A percentile compares a stretch with the other conserved stretches of the same genome.
These are phyloP conservation scores for Angomonas ambiguus DNA, from an alignment of 208 protist genomes.

Conservation along the genomic window DNA sequence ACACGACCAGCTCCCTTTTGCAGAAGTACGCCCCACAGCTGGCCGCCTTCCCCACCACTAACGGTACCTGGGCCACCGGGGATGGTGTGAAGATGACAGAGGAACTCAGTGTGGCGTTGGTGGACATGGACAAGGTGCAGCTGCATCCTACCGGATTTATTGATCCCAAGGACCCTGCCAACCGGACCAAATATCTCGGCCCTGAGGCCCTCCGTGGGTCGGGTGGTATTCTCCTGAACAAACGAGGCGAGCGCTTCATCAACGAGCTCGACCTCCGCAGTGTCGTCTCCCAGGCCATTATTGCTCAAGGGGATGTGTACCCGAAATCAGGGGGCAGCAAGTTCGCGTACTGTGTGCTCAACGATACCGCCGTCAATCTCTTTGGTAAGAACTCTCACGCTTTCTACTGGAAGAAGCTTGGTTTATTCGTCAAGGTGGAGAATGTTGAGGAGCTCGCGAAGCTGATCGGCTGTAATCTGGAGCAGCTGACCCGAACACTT, in stretches of 20 bases:
- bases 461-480: slow-evolving; percentile 40
- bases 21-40: slow-evolving; percentile 72
- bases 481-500: slow-evolving; percentile 31
- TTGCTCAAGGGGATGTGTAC: slow-evolving; percentile 45
- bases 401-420: slow-evolving; percentile 75
- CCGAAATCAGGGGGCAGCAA: slow-evolving; percentile 35
- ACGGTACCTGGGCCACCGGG: slow-evolving; percentile 82
- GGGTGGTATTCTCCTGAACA: slow-evolving; percentile 92
- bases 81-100: slow-evolving; percentile 72
- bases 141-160: slow-evolving; percentile 96
- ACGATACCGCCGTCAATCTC: slow-evolving; percentile 47
- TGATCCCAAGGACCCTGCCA: slow-evolving; percentile 80
- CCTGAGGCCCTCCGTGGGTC: slow-evolving; percentile 93
- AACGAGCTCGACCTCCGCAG: slow-evolving; percentile 94
- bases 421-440: slow-evolving; percentile 51
- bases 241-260: slow-evolving; percentile 85
- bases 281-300: slow-evolving; percentile 86
- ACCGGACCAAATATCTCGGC: slow-evolving; percentile 89
- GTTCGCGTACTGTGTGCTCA: slow-evolving; percentile 79
- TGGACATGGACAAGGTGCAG: slow-evolving; percentile 92
- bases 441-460: slow-evolving; percentile 43
- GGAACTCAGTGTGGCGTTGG: slow-evolving; percentile 51
- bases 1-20: slow-evolving; percentile 54
- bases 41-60: slow-evolving; percentile 82
- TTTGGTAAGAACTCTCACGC: slow-evolving; percentile 60